These are phyloP conservation scores for Fusarium foetens DNA, from an alignment of 2,329 filamentous ascomycete genomes.

Conservation along the genomic window DNA sequence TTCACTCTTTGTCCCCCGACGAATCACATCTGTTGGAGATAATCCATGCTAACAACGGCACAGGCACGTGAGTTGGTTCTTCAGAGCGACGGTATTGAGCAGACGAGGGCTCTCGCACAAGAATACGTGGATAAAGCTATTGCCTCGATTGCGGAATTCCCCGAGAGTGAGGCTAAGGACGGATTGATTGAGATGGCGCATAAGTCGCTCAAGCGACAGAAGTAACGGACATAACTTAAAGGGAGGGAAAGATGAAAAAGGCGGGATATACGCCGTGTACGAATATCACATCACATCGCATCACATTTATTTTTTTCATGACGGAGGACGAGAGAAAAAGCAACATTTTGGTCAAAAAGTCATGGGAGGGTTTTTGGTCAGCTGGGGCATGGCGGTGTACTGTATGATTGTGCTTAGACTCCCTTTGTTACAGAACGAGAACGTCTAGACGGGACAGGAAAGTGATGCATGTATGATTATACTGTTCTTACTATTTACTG, in stretches of 20 bases:
- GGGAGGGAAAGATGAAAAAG: background rate
- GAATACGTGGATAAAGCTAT: slow-evolving; percentile 92
- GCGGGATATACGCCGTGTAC: slow-evolving; percentile 34
- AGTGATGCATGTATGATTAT: slow-evolving; percentile 40
- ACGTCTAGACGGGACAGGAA: slow-evolving; percentile 12
- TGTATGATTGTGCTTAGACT: slow-evolving; percentile 32
- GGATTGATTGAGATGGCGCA: slow-evolving; percentile 93
- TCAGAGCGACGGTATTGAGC: slow-evolving; percentile 86
- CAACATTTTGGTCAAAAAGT: slow-evolving; percentile 1
- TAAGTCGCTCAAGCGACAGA: slow-evolving; percentile 89
- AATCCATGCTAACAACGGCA: slow-evolving; percentile 33
- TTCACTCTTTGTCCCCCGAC: slow-evolving; percentile 4
- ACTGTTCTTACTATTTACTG: slow-evolving; percentile 25
- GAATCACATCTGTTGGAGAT: slow-evolving; percentile 33
- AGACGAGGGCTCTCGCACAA: slow-evolving; percentile 89
- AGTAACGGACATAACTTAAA: slow-evolving; percentile 61
- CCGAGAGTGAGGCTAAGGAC: slow-evolving; percentile 93
- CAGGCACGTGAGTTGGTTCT: slow-evolving; percentile 89
- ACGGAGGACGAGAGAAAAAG: background rate
- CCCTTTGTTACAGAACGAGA: slow-evolving; percentile 21
- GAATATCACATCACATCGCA: slow-evolving; percentile 30
- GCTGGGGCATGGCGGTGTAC: slow-evolving; percentile 29
- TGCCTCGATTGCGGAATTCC: slow-evolving; percentile 83
- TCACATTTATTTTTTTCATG: slow-evolving; percentile 24
- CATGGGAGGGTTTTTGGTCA: slow-evolving; percentile 7